A percentile compares a stretch with the other conserved stretches of the same genome.
These are phyloP conservation scores for Aspergillus ibericus DNA, from an alignment of 2,329 filamentous ascomycete species.

Conservation along the genomic window DNA sequence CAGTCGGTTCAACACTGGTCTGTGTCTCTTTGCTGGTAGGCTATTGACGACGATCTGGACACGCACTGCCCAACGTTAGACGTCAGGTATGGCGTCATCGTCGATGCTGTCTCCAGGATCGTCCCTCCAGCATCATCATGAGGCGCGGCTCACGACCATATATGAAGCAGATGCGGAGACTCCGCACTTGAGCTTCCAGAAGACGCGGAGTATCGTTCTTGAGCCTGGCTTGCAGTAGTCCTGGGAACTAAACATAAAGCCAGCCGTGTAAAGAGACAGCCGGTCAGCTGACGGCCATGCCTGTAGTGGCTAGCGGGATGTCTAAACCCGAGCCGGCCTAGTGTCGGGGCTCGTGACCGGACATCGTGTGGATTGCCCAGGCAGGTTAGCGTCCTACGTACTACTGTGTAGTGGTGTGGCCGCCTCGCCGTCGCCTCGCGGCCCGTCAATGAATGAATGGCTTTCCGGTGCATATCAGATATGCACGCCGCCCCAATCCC, in stretches of 20 bases:
- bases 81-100: constrained; percentile 4
- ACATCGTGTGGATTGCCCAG: background rate
- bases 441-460: too few relatives aligned
- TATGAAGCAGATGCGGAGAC: constrained; percentile 1
- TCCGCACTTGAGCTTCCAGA: constrained; percentile 4
- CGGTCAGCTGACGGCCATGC: constrained; percentile 1
- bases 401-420: too few relatives aligned
- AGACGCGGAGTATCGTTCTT: constrained; percentile 6
- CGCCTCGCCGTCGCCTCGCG: background rate
- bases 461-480: background rate
- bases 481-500: background rate
- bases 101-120: background rate
- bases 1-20: background rate
- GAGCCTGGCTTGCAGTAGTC: background rate
- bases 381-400: too few relatives aligned
- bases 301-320: background rate
- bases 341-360: background rate
- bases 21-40: background rate
- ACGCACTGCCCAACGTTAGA: background rate
- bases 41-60: background rate
- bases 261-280: constrained; percentile 6
- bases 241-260: background rate
- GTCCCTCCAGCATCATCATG: background rate
- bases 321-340: background rate
- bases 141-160: background rate